Evolutionary conservation across 257 asterid genomes (phyloP).

Genomic region (Solanum piurae): DNA sequence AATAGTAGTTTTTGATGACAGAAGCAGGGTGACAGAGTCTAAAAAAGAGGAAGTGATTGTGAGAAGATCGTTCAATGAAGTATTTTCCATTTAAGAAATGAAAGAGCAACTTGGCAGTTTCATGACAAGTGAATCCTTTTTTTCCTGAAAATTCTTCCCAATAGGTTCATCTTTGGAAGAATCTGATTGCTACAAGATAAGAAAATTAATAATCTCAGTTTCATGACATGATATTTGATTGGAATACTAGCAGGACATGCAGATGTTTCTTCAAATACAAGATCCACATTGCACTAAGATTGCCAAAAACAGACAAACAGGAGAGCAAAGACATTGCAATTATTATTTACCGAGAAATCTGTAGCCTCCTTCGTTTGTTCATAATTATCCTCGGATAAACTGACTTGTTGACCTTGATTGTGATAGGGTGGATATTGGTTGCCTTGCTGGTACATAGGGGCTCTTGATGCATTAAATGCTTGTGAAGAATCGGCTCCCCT

Average conservation of each 20-base stretch:
- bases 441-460: too few relatives aligned
- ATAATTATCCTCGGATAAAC: too few relatives aligned
- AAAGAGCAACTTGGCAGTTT: not conserved
- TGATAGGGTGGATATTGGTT: too few relatives aligned
- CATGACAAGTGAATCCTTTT: constrained; percentile 5
- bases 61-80: not conserved
- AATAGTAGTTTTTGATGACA: not conserved
- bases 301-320: too few relatives aligned
- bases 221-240: not conserved
- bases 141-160: constrained; percentile 34
- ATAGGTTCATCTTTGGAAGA: constrained; percentile 53
- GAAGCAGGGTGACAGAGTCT: not conserved
- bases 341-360: too few relatives aligned
- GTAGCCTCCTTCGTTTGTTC: too few relatives aligned
- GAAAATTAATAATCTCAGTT: not conserved
- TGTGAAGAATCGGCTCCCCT: too few relatives aligned
- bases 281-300: too few relatives aligned
- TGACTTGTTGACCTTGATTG: too few relatives aligned
- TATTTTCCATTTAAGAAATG: not conserved
- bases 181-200: constrained; percentile 60
- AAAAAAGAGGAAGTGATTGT: not conserved
- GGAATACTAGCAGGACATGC: not conserved
- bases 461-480: too few relatives aligned
- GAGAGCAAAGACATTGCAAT: too few relatives aligned
- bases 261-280: too few relatives aligned